These are phyloP conservation scores for Aschersonia sp. DNA, from an alignment of 2,329 filamentous ascomycete species.

Conservation along the genomic window DNA sequence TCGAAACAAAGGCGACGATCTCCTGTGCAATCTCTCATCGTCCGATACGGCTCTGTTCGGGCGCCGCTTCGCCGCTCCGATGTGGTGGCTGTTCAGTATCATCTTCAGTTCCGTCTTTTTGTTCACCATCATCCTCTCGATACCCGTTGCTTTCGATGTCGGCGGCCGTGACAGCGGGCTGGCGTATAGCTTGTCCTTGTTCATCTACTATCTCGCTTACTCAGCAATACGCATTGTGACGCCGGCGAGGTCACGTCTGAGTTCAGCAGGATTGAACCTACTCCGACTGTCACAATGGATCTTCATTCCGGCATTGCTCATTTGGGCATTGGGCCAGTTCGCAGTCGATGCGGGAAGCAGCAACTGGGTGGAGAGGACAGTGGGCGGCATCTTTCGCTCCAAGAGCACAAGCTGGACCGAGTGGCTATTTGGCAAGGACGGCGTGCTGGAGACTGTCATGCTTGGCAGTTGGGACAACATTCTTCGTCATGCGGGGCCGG, in stretches of 20 bases:
- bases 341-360: constrained; percentile 70
- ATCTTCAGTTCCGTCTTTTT: constrained; percentile 75
- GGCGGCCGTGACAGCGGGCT: constrained; percentile 88
- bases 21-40: background rate
- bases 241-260: constrained; percentile 60
- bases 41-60: constrained; percentile 5
- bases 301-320: constrained; percentile 70
- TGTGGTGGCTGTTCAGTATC: constrained; percentile 72
- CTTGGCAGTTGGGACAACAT: constrained; percentile 82
- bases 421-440: constrained; percentile 80
- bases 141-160: constrained; percentile 95
- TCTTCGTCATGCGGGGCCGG: constrained; percentile 77
- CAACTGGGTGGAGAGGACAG: constrained; percentile 71
- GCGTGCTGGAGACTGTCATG: constrained; percentile 63
- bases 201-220: constrained; percentile 81
- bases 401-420: constrained; percentile 55
- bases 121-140: constrained; percentile 82
- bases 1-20: background rate
- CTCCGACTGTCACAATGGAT: constrained; percentile 74
- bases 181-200: constrained; percentile 81
- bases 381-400: constrained; percentile 48
- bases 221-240: constrained; percentile 68
- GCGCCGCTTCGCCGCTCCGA: constrained; percentile 28
- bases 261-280: constrained; percentile 53
- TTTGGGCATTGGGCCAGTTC: constrained; percentile 92